Conservation (phyloP, 179 eudicot genomes). For the Corrigiola litoralis region DNA sequence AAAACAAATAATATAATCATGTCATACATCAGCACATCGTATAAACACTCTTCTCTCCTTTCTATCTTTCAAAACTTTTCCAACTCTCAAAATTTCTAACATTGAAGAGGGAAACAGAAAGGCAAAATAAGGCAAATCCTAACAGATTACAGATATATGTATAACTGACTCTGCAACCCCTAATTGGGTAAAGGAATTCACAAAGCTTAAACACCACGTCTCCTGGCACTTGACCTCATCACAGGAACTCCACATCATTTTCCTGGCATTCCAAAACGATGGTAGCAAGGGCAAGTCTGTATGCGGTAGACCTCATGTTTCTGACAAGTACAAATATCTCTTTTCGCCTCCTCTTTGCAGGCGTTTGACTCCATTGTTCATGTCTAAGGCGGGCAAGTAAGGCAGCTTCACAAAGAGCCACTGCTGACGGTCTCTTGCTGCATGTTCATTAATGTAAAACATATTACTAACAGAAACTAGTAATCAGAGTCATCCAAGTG, state of each 20-base stretch:
- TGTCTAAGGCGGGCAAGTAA: conserved; percentile 59
- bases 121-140: no score
- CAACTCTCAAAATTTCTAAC: no score
- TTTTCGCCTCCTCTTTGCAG: conserved; percentile 53
- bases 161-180: no score
- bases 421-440: conserved; percentile 77
- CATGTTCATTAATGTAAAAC: conserved; percentile 1
- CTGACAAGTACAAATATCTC: conserved; percentile 78
- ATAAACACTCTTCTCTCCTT: no score
- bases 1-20: no score
- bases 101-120: no score
- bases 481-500: not conserved
- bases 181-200: no score
- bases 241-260: conserved; percentile 53
- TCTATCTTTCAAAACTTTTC: no score
- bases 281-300: conserved; percentile 73
- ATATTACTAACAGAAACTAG: not conserved
- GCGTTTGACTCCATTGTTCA: conserved; percentile 64
- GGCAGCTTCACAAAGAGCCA: conserved; percentile 61
- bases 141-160: no score
- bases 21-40: no score
- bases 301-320: conserved; percentile 74
- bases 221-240: no score
- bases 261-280: conserved; percentile 62
- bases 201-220: no score